Evolutionary conservation across 2,329 filamentous ascomycete species (phyloP).

Genomic region (Thelonectria rubi): DNA sequence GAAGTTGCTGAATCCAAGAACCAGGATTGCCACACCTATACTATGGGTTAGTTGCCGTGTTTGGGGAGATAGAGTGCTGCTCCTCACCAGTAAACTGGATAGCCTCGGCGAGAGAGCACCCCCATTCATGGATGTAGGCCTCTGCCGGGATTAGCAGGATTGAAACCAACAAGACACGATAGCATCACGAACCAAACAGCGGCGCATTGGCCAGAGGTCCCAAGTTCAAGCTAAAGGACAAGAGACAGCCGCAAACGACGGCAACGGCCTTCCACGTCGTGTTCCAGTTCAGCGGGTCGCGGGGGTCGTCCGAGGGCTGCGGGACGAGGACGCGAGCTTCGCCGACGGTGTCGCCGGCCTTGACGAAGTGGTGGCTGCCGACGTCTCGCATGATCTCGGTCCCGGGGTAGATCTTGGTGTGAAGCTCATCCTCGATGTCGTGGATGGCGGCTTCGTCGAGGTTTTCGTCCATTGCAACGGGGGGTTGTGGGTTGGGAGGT

Average conservation of each 20-base stretch:
- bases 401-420: constrained; percentile 18
- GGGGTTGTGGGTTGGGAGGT: no score
- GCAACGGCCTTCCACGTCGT: constrained; percentile 20
- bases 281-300: constrained; percentile 21
- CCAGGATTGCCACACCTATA: constrained; percentile 10
- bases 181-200: constrained; percentile 4
- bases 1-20: constrained; percentile 22
- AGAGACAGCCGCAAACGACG: constrained; percentile 12
- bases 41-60: not conserved
- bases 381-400: constrained; percentile 25
- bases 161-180: not conserved
- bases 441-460: constrained; percentile 20
- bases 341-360: constrained; percentile 16
- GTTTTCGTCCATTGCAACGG: constrained; percentile 12
- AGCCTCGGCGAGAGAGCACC: constrained; percentile 13
- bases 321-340: constrained; percentile 19
- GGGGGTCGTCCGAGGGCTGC: constrained; percentile 18
- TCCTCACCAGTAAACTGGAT: constrained; percentile 19
- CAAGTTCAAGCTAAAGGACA: constrained; percentile 20
- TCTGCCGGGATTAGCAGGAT: constrained; percentile 2
- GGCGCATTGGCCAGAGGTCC: constrained; percentile 17
- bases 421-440: constrained; percentile 21
- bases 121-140: constrained; percentile 20
- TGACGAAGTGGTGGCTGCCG: constrained; percentile 18
- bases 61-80: not conserved